Evolutionary conservation across 169 alveolate genomes (phyloP).

Genomic region (Eimeria falciformis): DNA sequence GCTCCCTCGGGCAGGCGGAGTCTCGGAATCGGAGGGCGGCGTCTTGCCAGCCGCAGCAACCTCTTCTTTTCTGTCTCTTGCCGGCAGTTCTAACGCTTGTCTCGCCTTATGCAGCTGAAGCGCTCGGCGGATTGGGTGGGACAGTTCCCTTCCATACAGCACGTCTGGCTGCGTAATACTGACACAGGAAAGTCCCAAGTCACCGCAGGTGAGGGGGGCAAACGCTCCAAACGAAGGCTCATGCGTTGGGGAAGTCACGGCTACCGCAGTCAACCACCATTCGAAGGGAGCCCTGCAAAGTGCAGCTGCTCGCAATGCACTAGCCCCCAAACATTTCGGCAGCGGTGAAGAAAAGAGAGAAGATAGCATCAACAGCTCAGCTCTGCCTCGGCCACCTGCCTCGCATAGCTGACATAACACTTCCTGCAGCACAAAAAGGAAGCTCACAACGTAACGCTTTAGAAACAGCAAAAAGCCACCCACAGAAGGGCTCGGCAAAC

Average conservation of each 20-base stretch:
- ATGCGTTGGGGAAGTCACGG: neutral
- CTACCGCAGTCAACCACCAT: neutral
- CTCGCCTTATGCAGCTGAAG: neutral
- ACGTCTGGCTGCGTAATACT: neutral
- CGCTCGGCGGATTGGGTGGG: conserved; percentile 2
- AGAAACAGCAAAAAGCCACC: neutral
- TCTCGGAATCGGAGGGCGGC: neutral
- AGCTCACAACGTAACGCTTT: too few species aligned
- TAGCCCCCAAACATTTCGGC: too few species aligned
- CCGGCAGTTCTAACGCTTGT: neutral
- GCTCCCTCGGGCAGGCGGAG: neutral
- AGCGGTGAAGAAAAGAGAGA: neutral
- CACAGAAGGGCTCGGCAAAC: neutral
- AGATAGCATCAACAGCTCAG: neutral
- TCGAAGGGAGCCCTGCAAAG: neutral
- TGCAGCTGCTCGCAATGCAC: neutral
- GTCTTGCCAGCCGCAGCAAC: neutral
- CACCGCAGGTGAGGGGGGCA: neutral
- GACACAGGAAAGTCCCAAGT: neutral
- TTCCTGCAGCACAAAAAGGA: neutral
- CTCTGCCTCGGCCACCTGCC: too few species aligned
- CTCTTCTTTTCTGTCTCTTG: too few species aligned
- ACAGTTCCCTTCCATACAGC: neutral
- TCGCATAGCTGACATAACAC: neutral
- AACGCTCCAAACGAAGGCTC: neutral